Conservation (phyloP, 2,329 filamentous ascomycete species). For the Aciculosporium take region DNA sequence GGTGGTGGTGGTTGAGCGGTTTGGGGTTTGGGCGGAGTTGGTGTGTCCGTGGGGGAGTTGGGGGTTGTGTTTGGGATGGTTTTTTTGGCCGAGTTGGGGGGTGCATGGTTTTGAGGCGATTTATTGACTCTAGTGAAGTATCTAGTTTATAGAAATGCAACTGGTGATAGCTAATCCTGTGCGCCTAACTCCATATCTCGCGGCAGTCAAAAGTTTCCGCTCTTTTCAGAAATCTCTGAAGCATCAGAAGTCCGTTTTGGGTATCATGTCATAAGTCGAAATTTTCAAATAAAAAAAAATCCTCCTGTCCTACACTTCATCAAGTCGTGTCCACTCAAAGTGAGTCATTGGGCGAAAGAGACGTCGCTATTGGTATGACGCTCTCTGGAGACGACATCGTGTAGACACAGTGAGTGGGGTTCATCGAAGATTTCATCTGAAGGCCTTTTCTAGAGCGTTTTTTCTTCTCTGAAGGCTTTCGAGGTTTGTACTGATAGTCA, state of each 20-base stretch:
- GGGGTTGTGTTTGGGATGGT: not conserved
- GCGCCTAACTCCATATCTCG: not conserved
- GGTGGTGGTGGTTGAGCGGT: too few relatives aligned
- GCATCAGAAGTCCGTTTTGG: not conserved
- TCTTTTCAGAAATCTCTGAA: not conserved
- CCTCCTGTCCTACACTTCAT: not conserved
- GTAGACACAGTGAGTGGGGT: not conserved
- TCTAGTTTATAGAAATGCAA: not conserved
- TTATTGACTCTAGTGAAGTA: too few relatives aligned
- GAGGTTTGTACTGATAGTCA: slow-evolving; percentile 25
- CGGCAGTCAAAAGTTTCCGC: not conserved
- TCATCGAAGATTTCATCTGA: not conserved
- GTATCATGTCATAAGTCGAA: not conserved
- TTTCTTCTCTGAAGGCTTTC: slow-evolving; percentile 16
- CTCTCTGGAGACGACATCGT: slow-evolving; percentile 6
- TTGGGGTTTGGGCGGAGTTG: too few relatives aligned
- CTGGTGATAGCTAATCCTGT: not conserved
- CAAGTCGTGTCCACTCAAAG: not conserved
- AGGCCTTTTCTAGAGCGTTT: slow-evolving; percentile 7
- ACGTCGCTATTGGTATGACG: not conserved
- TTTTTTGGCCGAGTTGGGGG: too few relatives aligned
- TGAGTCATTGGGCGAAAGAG: not conserved
- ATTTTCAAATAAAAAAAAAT: not conserved
- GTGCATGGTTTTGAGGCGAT: too few relatives aligned
- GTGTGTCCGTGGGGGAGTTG: too few relatives aligned